Evolutionary conservation across 352 stramenopile genomes (phyloP), one percentile per base, ranked within the genome.

Genomic region (Poterioochromonas sp.): DNA sequence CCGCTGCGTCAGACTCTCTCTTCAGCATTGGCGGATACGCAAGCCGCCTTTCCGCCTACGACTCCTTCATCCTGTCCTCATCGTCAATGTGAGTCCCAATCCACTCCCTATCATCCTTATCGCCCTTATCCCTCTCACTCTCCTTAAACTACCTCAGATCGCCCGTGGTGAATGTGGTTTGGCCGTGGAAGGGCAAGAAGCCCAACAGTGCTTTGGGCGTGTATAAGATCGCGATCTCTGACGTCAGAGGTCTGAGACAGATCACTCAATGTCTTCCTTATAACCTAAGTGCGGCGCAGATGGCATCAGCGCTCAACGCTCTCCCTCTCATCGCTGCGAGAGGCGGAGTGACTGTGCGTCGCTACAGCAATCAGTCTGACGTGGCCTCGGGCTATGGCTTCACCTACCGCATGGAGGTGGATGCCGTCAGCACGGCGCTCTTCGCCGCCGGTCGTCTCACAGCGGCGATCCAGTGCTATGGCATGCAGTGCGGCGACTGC

Each of bases 221-320:
- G n/a, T 29, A 65, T 65, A 32, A 39, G n/a, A 12, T 29, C n/a
- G 54, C 8, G 8, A 22, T 3, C 32, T 8, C 11, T 22, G 34
- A 12, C 1, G 34, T 71, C 32, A 37, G 60, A 32, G 29, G 60
- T 35, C 34, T 3, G 22, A 58, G 1, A 15, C 8, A 54, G 5
- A 35, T 35, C 51, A 58, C 65, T 5, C 3, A 2, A 34, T 74
- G 65, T 54, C 34, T 74, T 53, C 65, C 65, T 15, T 74, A 74
- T 39, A 51, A 74, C 40, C 37, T 37, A 18, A 58, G 34, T 11
- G 65, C 65, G 8, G 15, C 37, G 18, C 15, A 74, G n/a, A 12
- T 74, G 65, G 15, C 1, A 8, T 58, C 37, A n/a, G 3, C 53
- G 1, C n/a, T 74, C 5, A 35, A 74, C 29, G 5, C 65, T 5